A percentile compares a stretch with the other conserved stretches of the same genome.
Conservation (phyloP, 352 stramenopile genomes). For the Pythium insidiosum region DNA sequence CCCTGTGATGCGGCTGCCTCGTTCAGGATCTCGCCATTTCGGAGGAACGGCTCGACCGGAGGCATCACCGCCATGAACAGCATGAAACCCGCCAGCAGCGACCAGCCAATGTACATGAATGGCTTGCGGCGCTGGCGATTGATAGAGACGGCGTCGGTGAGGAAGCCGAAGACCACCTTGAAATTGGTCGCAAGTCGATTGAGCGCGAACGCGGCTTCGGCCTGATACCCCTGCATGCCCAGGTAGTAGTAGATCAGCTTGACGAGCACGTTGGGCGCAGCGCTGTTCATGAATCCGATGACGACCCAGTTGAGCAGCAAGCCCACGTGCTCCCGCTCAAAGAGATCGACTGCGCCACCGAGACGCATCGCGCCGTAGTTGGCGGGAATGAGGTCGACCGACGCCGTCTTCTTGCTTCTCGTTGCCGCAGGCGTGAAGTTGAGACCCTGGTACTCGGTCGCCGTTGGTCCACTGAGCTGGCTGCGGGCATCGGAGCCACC, state of each 20-base stretch:
- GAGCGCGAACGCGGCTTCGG: not conserved
- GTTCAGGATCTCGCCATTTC: not conserved
- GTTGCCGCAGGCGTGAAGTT: no score
- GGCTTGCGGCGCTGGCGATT: slow-evolving; percentile 20
- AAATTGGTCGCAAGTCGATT: slow-evolving; percentile 9
- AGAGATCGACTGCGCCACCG: slow-evolving; percentile 2
- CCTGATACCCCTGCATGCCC: slow-evolving; percentile 4
- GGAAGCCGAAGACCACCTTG: slow-evolving; percentile 20
- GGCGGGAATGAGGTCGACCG: slow-evolving; percentile 3
- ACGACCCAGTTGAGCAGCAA: slow-evolving; percentile 19
- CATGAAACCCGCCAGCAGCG: slow-evolving; percentile 9
- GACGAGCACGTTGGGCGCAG: slow-evolving; percentile 4
- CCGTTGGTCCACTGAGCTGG: no score
- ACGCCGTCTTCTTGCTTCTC: no score
- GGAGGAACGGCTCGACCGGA: not conserved
- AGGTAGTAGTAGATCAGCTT: slow-evolving; percentile 18
- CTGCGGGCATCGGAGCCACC: no score
- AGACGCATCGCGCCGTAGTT: slow-evolving; percentile 7
- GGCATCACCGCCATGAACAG: slow-evolving; percentile 10
- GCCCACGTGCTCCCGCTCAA: slow-evolving; percentile 2
- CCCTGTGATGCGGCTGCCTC: not conserved
- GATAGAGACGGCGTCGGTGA: slow-evolving; percentile 20
- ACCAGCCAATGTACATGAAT: slow-evolving; percentile 23
- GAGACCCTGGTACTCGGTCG: no score
- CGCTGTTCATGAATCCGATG: slow-evolving; percentile 20